Conservation (phyloP, 768 basidiomycete species). For the Lactarius sp. region DNA sequence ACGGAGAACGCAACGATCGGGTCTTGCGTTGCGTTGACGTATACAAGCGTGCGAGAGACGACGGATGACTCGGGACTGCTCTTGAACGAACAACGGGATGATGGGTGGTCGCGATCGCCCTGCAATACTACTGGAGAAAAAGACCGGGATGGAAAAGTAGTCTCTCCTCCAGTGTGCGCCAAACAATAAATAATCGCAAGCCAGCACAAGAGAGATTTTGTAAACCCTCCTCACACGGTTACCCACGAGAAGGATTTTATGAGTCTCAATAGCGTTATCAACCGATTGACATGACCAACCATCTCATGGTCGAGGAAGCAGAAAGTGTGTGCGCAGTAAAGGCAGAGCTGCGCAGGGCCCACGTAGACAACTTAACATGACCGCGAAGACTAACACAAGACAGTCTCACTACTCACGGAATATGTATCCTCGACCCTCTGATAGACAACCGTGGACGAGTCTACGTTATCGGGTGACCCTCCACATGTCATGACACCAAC, state of each 20-base stretch:
- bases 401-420: neutral
- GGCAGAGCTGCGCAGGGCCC: neutral
- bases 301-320: constrained; percentile 1
- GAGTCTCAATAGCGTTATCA: neutral
- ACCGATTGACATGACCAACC: neutral
- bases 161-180: neutral
- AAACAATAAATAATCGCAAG: too few species aligned
- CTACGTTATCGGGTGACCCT: neutral
- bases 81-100: neutral
- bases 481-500: neutral
- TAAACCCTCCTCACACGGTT: neutral
- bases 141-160: neutral
- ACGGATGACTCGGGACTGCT: constrained; percentile 2
- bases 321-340: neutral
- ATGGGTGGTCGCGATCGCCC: neutral
- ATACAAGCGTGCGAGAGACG: neutral
- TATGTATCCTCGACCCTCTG: neutral
- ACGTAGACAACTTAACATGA: neutral
- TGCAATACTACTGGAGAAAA: neutral
- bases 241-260: neutral
- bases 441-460: neutral
- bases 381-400: neutral
- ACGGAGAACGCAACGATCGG: neutral
- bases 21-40: neutral
- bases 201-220: neutral